Percentiles rank a stretch among this genome's conserved stretches.
These are phyloP conservation scores for Mollisia scopiformis DNA, from an alignment of 2,329 filamentous ascomycete species.

Conservation along the genomic window DNA sequence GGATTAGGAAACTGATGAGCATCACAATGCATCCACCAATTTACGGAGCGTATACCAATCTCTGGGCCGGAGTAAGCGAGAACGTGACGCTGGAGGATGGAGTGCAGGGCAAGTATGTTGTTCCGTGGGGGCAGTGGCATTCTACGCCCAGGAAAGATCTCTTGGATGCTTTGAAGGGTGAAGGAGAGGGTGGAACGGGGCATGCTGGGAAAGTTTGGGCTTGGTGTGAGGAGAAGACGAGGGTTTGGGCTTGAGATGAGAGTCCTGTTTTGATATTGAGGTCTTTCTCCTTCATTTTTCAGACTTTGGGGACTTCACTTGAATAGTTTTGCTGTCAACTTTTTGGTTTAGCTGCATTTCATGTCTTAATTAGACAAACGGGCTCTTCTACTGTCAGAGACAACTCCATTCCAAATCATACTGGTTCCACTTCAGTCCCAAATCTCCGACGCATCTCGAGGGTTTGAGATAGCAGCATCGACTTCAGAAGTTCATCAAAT, in stretches of 20 bases:
- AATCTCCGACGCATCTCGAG: too few species aligned
- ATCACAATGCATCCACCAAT: slow-evolving; percentile 16
- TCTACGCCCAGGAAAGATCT: slow-evolving; percentile 2
- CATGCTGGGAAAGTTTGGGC: slow-evolving; percentile 2
- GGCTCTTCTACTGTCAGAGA: too few species aligned
- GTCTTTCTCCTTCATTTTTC: neutral
- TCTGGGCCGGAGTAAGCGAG: slow-evolving; percentile 9
- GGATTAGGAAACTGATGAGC: slow-evolving; percentile 1
- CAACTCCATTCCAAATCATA: too few species aligned
- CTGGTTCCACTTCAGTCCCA: too few species aligned
- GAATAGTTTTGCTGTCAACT: too few species aligned
- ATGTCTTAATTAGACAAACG: too few species aligned
- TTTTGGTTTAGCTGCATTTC: too few species aligned
- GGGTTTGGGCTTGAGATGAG: neutral
- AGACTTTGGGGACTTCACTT: neutral
- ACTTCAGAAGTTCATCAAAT: too few species aligned
- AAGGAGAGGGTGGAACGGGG: slow-evolving; percentile 13
- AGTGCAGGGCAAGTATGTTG: slow-evolving; percentile 3
- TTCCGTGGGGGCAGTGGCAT: slow-evolving; percentile 18
- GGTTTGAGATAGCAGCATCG: too few species aligned
- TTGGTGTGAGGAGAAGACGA: slow-evolving; percentile 14
- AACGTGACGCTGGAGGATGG: slow-evolving; percentile 3
- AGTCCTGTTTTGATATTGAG: too few species aligned
- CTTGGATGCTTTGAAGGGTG: slow-evolving; percentile 7
- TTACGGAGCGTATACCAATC: slow-evolving; percentile 11